Conservation (phyloP, 129 eudicot genomes). For the Pseudognaphalium luteoalbum region DNA sequence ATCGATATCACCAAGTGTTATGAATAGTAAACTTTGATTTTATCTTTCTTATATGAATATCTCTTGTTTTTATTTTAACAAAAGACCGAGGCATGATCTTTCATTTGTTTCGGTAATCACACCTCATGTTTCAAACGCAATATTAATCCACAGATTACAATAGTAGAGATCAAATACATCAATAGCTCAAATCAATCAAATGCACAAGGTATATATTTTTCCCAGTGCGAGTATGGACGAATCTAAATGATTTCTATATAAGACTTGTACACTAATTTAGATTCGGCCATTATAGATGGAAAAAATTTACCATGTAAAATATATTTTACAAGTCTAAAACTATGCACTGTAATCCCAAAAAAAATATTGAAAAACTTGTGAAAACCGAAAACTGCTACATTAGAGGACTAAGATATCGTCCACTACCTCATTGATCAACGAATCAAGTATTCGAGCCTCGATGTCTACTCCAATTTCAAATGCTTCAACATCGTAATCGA, state of each 20-base stretch:
- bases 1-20: too few relatives aligned
- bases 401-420: constrained; percentile 59
- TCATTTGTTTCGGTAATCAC: too few relatives aligned
- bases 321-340: constrained; percentile 25
- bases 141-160: too few relatives aligned
- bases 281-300: constrained; percentile 12
- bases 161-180: neutral
- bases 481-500: constrained; percentile 62
- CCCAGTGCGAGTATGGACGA: constrained; percentile 4
- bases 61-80: too few relatives aligned
- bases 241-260: constrained; percentile 16
- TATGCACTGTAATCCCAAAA: constrained; percentile 17
- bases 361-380: constrained; percentile 1
- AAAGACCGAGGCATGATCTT: too few relatives aligned
- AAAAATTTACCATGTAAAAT: constrained; percentile 20
- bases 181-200: neutral
- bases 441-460: constrained; percentile 58
- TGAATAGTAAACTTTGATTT: too few relatives aligned
- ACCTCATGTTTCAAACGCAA: too few relatives aligned
- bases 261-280: constrained; percentile 15
- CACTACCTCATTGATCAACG: constrained; percentile 74
- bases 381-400: neutral
- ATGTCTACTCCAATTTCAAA: constrained; percentile 68
- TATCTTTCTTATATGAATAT: too few relatives aligned
- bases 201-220: neutral